Conservation (phyloP, 306 rosid genomes). For the Acacia melanoxylon region DNA sequence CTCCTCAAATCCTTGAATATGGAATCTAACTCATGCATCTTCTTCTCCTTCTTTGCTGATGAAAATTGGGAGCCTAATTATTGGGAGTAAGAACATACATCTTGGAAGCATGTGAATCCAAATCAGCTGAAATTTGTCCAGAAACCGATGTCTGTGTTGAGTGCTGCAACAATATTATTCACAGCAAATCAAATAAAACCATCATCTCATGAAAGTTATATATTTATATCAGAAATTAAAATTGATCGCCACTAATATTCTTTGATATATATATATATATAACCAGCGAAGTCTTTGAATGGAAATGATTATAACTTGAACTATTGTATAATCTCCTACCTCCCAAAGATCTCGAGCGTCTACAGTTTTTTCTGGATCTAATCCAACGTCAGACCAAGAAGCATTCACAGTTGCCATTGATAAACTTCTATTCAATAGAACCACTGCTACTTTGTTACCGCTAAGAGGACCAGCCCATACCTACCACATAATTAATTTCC, state of each 20-base stretch:
- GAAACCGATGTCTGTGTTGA: slow-evolving; percentile 44
- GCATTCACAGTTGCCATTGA: slow-evolving; percentile 54
- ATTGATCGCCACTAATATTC: too few relatives aligned
- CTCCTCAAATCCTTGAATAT: neutral
- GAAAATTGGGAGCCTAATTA: neutral
- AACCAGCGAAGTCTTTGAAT: neutral
- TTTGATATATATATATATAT: neutral
- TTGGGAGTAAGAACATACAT: slow-evolving; percentile 62
- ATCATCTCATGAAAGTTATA: neutral
- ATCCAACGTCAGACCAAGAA: slow-evolving; percentile 64
- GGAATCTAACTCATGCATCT: neutral
- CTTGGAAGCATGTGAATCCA: slow-evolving; percentile 70
- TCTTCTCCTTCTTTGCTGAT: neutral
- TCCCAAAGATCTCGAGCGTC: slow-evolving; percentile 69
- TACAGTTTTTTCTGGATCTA: slow-evolving; percentile 37
- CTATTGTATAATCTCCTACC: slow-evolving; percentile 30
- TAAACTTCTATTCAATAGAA: slow-evolving; percentile 69
- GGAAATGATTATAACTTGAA: neutral
- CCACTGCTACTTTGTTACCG: slow-evolving; percentile 47
- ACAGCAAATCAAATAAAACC: neutral
- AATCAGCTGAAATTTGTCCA: slow-evolving; percentile 37
- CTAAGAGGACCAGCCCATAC: slow-evolving; percentile 79
- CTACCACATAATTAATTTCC: slow-evolving; percentile 37
- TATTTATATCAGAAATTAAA: neutral
- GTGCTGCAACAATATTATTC: slow-evolving; percentile 50